Percentiles rank a stretch among this genome's conserved stretches.
Conservation (phyloP, 2,329 filamentous ascomycete genomes). For the Beauveria sp. region DNA sequence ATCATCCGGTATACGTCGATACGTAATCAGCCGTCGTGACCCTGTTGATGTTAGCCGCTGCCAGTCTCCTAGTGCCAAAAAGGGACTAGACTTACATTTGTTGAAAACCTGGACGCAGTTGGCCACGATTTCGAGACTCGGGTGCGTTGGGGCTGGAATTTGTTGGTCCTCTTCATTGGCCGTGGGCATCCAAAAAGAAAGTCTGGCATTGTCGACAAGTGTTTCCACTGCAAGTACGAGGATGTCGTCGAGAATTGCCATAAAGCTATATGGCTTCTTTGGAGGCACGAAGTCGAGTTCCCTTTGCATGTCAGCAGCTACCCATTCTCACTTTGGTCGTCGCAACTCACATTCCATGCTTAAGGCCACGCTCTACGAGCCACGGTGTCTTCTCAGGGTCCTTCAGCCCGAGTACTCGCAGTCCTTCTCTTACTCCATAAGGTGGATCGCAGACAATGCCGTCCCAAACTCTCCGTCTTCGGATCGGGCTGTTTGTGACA, state of each 20-base stretch:
- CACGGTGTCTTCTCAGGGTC: conserved; percentile 54
- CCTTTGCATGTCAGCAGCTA: conserved; percentile 14
- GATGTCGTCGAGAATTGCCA: conserved; percentile 84
- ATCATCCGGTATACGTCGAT: conserved; percentile 59
- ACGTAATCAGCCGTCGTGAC: conserved; percentile 85
- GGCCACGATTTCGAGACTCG: conserved; percentile 62
- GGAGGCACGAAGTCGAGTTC: conserved; percentile 67
- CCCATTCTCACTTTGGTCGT: background rate
- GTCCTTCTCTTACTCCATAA: conserved; percentile 87
- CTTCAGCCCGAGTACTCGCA: conserved; percentile 76
- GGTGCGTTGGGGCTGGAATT: conserved; percentile 69
- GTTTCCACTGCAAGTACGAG: conserved; percentile 71
- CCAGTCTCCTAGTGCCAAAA: background rate
- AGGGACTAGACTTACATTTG: conserved; percentile 56
- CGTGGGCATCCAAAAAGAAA: conserved; percentile 97
- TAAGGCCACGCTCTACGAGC: conserved; percentile 61
- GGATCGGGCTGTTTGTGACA: conserved; percentile 77
- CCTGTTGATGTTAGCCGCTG: conserved; percentile 39
- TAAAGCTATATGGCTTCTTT: conserved; percentile 87
- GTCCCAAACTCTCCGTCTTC: conserved; percentile 60
- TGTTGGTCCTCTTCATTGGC: conserved; percentile 72
- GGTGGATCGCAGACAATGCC: conserved; percentile 94
- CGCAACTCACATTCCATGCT: conserved; percentile 57
- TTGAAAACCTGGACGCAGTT: conserved; percentile 84
- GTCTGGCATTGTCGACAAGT: conserved; percentile 68